A percentile compares a stretch with the other conserved stretches of the same genome.
phyloP scores from a whole-genome alignment of 352 stramenopile genomes.

The Pythium biforme region DNA sequence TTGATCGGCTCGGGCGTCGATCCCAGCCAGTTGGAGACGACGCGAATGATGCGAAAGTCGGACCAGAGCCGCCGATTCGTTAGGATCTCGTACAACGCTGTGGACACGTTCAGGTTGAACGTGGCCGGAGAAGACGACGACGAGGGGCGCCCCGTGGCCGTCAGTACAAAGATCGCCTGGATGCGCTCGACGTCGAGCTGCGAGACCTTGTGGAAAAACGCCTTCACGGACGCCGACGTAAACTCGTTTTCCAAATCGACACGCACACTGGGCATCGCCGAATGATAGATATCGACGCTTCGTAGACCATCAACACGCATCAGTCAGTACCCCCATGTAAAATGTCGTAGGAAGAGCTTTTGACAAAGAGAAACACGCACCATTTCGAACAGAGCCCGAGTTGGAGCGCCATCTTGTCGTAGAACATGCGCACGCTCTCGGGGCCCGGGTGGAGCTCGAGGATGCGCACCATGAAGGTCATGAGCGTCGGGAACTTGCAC shows the following conservation, averaged over 20 bases:
- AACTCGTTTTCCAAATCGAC: constrained; percentile 80
- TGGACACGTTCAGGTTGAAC: constrained; percentile 13
- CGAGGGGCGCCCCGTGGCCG: neutral
- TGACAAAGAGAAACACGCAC: too few species aligned
- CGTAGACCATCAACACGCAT: neutral
- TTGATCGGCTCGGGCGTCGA: constrained; percentile 36
- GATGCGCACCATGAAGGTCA: constrained; percentile 88
- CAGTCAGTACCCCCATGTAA: too few species aligned
- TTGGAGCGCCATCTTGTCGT: constrained; percentile 70
- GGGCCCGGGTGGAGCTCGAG: constrained; percentile 71
- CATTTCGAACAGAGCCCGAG: constrained; percentile 63
- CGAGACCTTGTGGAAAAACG: constrained; percentile 76
- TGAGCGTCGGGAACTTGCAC: constrained; percentile 75
- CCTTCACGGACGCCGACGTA: constrained; percentile 61
- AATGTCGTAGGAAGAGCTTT: too few species aligned
- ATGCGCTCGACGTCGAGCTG: constrained; percentile 72
- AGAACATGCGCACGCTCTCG: constrained; percentile 73
- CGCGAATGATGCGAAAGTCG: constrained; percentile 76
- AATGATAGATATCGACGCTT: constrained; percentile 86
- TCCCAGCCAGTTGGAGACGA: constrained; percentile 69
- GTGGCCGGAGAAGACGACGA: neutral
- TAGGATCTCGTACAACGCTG: constrained; percentile 77
- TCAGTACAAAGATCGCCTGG: constrained; percentile 42
- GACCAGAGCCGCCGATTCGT: constrained; percentile 73
- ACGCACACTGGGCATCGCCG: constrained; percentile 66